Evolutionary conservation across 306 rosid genomes (phyloP), one percentile per base, ranked within the genome.

Genomic region (Acacia acuminata): DNA sequence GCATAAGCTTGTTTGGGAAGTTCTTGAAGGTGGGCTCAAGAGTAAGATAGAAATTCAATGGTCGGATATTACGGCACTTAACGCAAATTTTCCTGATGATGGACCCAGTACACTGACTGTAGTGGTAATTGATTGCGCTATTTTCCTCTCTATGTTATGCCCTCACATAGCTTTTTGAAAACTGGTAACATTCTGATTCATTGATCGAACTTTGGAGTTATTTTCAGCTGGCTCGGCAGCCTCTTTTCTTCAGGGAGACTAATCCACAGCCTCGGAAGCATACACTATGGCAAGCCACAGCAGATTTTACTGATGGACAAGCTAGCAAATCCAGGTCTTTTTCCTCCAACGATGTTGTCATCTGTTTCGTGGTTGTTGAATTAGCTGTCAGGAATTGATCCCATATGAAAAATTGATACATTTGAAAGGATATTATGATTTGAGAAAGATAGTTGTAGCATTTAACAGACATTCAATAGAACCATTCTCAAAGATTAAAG

Each of bases 1-100:
- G 86, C 97, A 93, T 82, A 94, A 91, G 89, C 94, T 94, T 77
- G 98, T 94, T 20, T 94, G 98, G 98, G 98, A 94, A 86, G 94
- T 94, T 76, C 98, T 94, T 68, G 92, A 92, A 63, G 98, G 94
- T 73, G 94, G 94, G n/a, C 89, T 94, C 42, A 94, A 94, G 89
- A 94, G 94, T 71, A 94, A 94, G 85, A 93, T 94, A 38, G 98
- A 94, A 88, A 90, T 92, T 22, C 97, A 89, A 68, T 94, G 98
- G 98, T 86, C 94, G 17, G 94, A 94, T 87, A 91, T 94, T 51
- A 86, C 86, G 86, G 92, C 90, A 30, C 80, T 94, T 22, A 87
- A 88, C 81, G 97, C 94, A 30, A 81, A 85, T 77, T 94, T 93
- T 80, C 97, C 97, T 11, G 98, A 92, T 27, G 85, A 83, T 83